phyloP scores from a whole-genome alignment of 169 alveolate genomes.

The Plasmodium malariae region DNA sequence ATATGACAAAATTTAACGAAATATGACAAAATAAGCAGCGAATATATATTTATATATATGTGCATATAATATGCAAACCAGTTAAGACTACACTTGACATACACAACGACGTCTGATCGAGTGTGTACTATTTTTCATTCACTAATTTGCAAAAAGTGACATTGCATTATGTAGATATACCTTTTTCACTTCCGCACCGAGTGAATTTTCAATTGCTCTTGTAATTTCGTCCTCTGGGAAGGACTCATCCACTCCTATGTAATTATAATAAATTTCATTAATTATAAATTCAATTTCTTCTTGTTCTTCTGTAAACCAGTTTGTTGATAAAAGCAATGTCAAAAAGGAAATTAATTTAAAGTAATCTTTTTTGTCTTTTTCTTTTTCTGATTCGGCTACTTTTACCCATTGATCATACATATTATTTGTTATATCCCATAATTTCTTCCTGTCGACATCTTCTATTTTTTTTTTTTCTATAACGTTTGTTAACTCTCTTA shows the following conservation, averaged over 20 bases:
- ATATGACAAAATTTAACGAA: too few species aligned
- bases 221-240: slow-evolving; percentile 34
- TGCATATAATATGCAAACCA: too few species aligned
- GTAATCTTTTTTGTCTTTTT: slow-evolving; percentile 60
- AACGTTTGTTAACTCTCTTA: slow-evolving; percentile 16
- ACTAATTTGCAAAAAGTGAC: not conserved
- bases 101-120: too few species aligned
- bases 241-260: slow-evolving; percentile 32
- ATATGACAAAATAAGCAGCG: too few species aligned
- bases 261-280: slow-evolving; percentile 50
- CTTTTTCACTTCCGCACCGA: slow-evolving; percentile 59
- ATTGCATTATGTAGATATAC: slow-evolving; percentile 1
- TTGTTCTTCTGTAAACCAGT: slow-evolving; percentile 67
- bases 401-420: slow-evolving; percentile 43
- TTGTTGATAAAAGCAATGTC: slow-evolving; percentile 45
- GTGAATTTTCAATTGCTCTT: slow-evolving; percentile 34
- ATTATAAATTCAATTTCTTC: slow-evolving; percentile 36
- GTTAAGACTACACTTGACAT: too few species aligned
- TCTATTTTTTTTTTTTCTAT: slow-evolving; percentile 27
- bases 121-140: not conserved
- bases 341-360: slow-evolving; percentile 44
- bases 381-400: slow-evolving; percentile 44
- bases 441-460: slow-evolving; percentile 35
- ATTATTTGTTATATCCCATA: slow-evolving; percentile 50
- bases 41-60: too few species aligned